Base-by-base conservation (phyloP, 495 filamentous ascomycete genomes). In the Podospora conica region DNA sequence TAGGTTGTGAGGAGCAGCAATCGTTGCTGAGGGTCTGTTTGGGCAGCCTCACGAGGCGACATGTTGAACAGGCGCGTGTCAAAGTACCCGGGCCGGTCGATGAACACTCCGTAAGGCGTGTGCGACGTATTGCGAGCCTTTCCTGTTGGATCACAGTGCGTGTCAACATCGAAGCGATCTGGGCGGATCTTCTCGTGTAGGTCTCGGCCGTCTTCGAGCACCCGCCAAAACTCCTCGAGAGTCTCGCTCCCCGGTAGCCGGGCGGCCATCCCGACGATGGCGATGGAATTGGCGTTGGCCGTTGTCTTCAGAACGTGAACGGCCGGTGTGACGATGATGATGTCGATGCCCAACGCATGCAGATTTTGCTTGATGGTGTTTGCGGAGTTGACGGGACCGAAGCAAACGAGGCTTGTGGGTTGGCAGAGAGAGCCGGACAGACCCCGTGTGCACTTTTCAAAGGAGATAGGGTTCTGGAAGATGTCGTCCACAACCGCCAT, bases 41-140 rank as follows among this genome's bases (percentile, higher is more conserved):
- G 88, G 27, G 83, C 79, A 6, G 91, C 91, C 77, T 96, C 91
- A 58, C 90, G 86, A 0, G 91, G 90, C 25, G 91, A 94, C 82
- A 95, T 92, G 75, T 91, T 91, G 86, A 93, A 93, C 76, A 93
- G 91, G 0, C 84, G 80, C 54, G 88, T 82, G 64, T 96, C 91
- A 71, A 96, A 96, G 9, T 87, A 74, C 12, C 87, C 88, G 0
- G 91, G 88, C 61, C 91, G 81, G 25, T 91, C 83, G 60, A 94
- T 88, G 76, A 88, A 96, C 74, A 88, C 90, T 15, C 91, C 91
- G 65, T 87, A 92, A n/a, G 84, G 85, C 1, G 87, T 89, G 67
- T 87, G 81, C 48, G 78, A 86, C 55, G 88, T 88, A 70, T 92
- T 94, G 62, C 83, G 84, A 5, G 72, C 80, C 61, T 88, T 86